These are phyloP conservation scores for Nemania sp. DNA, from an alignment of 2,329 filamentous ascomycete species.

Conservation along the genomic window DNA sequence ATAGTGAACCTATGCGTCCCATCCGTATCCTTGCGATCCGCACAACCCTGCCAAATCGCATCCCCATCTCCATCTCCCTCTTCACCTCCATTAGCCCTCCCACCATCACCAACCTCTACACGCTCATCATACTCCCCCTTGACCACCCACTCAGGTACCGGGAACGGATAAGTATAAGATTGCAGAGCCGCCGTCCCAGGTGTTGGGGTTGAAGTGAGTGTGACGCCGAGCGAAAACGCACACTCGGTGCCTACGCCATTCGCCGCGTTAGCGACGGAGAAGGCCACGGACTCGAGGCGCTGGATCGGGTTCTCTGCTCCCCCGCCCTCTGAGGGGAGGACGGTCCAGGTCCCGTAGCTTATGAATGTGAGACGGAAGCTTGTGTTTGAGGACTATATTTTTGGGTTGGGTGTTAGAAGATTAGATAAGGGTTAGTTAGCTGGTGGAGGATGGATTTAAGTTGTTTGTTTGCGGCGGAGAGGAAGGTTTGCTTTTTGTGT, in stretches of 20 bases:
- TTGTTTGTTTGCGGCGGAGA: too few species aligned
- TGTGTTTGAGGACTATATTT: constrained; percentile 6
- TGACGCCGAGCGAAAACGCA: constrained; percentile 28
- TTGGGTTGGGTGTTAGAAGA: too few species aligned
- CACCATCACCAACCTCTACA: too few species aligned
- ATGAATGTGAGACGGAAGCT: constrained; percentile 19
- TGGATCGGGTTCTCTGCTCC: constrained; percentile 21
- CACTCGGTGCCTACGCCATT: constrained; percentile 28
- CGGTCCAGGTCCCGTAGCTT: constrained; percentile 32
- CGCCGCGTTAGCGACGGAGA: constrained; percentile 28
- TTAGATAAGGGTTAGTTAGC: too few species aligned
- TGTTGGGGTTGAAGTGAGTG: too few species aligned
- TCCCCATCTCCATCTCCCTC: neutral
- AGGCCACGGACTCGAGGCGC: constrained; percentile 29
- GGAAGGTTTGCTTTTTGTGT: too few species aligned
- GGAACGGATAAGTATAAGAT: too few species aligned
- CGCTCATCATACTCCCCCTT: too few species aligned
- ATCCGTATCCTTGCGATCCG: constrained; percentile 32
- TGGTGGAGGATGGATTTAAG: too few species aligned
- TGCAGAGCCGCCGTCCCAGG: too few species aligned
- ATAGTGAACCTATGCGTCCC: constrained; percentile 32
- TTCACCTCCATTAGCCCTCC: too few species aligned
- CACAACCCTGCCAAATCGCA: constrained; percentile 29
- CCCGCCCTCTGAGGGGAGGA: constrained; percentile 23
- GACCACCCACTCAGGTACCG: too few species aligned